A percentile compares a stretch with the other conserved stretches of the same genome.
These are phyloP conservation scores for Pseudogymnoascus pannorum DNA, from an alignment of 2,329 filamentous ascomycete genomes.

Conservation along the genomic window DNA sequence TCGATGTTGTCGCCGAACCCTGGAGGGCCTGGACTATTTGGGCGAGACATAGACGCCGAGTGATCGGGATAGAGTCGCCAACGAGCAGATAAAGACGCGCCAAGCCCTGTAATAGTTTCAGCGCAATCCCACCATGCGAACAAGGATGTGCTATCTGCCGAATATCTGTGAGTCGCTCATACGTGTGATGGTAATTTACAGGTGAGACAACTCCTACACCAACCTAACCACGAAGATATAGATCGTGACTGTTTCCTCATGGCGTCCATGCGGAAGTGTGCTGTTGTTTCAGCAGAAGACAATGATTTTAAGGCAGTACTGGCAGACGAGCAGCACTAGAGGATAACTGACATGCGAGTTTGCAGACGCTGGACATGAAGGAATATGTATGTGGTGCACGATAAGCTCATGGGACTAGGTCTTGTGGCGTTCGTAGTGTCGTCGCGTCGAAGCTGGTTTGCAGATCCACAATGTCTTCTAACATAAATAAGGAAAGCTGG, in stretches of 20 bases:
- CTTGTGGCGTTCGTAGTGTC: background rate
- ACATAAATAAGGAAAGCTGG: background rate
- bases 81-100: background rate
- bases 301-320: background rate
- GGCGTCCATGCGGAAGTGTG: no score
- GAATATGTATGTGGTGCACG: background rate
- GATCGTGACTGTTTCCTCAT: background rate
- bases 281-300: background rate
- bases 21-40: background rate
- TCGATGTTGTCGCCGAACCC: background rate
- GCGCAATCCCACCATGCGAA: background rate
- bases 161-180: background rate
- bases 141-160: background rate
- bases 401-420: background rate
- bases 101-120: slow-evolving; percentile 5
- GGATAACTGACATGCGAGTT: background rate
- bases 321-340: background rate
- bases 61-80: background rate
- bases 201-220: background rate
- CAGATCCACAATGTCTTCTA: background rate
- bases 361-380: background rate
- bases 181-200: background rate
- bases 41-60: slow-evolving; percentile 2
- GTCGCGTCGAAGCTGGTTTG: background rate
- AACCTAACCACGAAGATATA: background rate